Percentiles rank a stretch among this genome's conserved stretches.
Evolutionary conservation across 176 grass and related monocot species (phyloP).

Genomic region (Tillandsia fasciculata): DNA sequence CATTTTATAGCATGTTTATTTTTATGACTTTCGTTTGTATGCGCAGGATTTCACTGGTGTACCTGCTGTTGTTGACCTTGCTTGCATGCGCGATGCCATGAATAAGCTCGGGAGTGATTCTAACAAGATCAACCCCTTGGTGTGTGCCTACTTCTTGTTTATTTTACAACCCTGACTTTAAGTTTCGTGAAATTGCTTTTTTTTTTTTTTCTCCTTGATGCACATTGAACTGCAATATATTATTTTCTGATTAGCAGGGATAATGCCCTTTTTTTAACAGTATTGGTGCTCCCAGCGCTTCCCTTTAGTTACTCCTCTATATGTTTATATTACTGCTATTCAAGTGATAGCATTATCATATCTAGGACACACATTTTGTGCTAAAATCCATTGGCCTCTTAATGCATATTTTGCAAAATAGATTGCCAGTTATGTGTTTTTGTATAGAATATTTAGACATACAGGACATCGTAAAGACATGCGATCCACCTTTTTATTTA

Average conservation of each 20-base stretch:
- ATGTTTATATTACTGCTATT: too few species aligned
- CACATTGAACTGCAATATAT: too few species aligned
- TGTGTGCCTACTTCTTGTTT: slow-evolving; percentile 18
- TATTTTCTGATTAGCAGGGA: too few species aligned
- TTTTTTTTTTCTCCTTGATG: background rate
- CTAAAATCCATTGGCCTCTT: background rate
- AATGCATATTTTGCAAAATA: background rate
- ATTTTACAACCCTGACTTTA: background rate
- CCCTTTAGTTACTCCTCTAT: too few species aligned
- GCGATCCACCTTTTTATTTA: background rate
- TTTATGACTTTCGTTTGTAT: slow-evolving; percentile 4
- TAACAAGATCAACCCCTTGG: slow-evolving; percentile 93
- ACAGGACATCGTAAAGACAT: background rate
- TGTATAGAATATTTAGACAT: background rate
- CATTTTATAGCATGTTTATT: background rate
- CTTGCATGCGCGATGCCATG: slow-evolving; percentile 94
- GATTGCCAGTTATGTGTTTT: background rate
- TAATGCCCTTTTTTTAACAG: too few species aligned
- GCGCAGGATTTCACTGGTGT: slow-evolving; percentile 85
- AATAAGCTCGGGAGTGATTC: slow-evolving; percentile 74
- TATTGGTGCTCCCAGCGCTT: too few species aligned
- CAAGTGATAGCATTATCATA: too few species aligned
- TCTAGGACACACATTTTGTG: too few species aligned
- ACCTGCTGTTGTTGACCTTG: slow-evolving; percentile 92
- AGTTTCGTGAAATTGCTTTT: background rate